A percentile compares a stretch with the other conserved stretches of the same genome.
These are phyloP conservation scores for Huiozyma naganishii DNA, from an alignment of 805 yeast species.

Conservation along the genomic window DNA sequence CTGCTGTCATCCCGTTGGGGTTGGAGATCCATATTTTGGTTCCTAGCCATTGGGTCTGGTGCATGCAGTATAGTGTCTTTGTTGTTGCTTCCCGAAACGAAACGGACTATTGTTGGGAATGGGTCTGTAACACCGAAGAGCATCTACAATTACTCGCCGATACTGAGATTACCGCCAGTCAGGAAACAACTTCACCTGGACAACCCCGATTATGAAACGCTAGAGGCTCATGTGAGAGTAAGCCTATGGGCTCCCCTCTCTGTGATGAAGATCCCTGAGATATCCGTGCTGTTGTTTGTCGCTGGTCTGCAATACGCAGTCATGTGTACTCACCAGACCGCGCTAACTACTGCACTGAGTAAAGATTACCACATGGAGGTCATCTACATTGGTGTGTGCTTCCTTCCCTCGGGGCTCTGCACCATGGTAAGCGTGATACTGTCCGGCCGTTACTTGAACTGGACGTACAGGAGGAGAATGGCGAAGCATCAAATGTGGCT, in stretches of 20 bases:
- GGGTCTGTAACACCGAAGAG: slow-evolving; percentile 48
- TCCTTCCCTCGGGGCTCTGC: slow-evolving; percentile 63
- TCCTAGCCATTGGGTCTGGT: slow-evolving; percentile 57
- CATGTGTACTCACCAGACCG: slow-evolving; percentile 62
- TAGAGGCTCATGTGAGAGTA: slow-evolving; percentile 15
- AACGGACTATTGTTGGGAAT: slow-evolving; percentile 62
- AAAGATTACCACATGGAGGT: slow-evolving; percentile 40
- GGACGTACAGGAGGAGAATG: slow-evolving; percentile 25
- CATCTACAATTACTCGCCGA: slow-evolving; percentile 35
- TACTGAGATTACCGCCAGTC: slow-evolving; percentile 23
- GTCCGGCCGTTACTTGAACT: slow-evolving; percentile 49
- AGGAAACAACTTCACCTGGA: slow-evolving; percentile 20
- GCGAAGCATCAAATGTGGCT: slow-evolving; percentile 16
- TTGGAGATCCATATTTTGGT: slow-evolving; percentile 75
- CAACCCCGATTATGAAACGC: slow-evolving; percentile 25
- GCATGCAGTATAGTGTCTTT: slow-evolving; percentile 27
- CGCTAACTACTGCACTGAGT: slow-evolving; percentile 47
- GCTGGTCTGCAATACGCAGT: slow-evolving; percentile 52
- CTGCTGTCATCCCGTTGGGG: slow-evolving; percentile 34
- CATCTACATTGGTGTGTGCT: slow-evolving; percentile 56
- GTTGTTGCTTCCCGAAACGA: slow-evolving; percentile 61
- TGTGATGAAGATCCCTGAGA: slow-evolving; percentile 35
- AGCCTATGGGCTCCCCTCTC: slow-evolving; percentile 32
- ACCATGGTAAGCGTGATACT: slow-evolving; percentile 49
- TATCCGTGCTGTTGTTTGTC: slow-evolving; percentile 42